Percentiles rank a stretch among this genome's conserved stretches.
These are phyloP conservation scores for Escovopsis sp. DNA, from an alignment of 2,329 filamentous ascomycete species.

Conservation along the genomic window DNA sequence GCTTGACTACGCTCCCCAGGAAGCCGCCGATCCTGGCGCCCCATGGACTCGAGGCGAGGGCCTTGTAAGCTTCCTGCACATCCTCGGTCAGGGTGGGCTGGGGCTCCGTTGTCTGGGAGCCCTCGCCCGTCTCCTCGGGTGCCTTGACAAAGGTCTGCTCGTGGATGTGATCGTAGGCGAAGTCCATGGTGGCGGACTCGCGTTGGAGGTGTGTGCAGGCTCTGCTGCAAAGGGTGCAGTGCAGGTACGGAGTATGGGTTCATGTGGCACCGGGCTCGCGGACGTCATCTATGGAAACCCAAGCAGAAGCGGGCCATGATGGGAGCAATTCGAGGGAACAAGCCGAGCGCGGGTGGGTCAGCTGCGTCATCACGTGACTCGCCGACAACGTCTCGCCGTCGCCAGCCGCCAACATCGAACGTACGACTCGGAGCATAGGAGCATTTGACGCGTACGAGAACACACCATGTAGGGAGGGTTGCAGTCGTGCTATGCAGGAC, in stretches of 20 bases:
- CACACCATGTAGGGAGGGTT: too few relatives aligned
- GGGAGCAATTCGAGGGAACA: too few relatives aligned
- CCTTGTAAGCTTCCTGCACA: constrained; percentile 88
- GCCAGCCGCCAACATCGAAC: too few relatives aligned
- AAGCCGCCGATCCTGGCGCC: constrained; percentile 77
- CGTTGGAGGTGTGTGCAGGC: background rate
- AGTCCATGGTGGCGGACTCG: constrained; percentile 53
- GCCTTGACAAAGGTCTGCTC: constrained; percentile 59
- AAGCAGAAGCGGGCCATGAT: too few relatives aligned
- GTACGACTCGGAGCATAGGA: too few relatives aligned
- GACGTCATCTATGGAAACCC: background rate
- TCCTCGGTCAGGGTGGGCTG: constrained; percentile 61
- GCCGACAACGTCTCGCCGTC: too few relatives aligned
- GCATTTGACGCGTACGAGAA: too few relatives aligned
- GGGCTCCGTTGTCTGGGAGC: constrained; percentile 24
- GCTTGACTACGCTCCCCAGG: constrained; percentile 83
- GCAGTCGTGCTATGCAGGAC: too few relatives aligned
- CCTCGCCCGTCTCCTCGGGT: constrained; percentile 24
- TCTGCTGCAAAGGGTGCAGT: background rate
- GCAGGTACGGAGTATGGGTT: background rate
- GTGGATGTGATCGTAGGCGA: constrained; percentile 92
- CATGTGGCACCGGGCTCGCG: background rate
- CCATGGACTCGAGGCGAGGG: constrained; percentile 84
- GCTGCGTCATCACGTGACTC: too few relatives aligned
- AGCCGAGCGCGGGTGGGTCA: background rate